Percentiles rank a stretch among this genome's conserved stretches.
phyloP scores from a whole-genome alignment of 1,139 yeast species.

The Geotrichum histeridarum region DNA sequence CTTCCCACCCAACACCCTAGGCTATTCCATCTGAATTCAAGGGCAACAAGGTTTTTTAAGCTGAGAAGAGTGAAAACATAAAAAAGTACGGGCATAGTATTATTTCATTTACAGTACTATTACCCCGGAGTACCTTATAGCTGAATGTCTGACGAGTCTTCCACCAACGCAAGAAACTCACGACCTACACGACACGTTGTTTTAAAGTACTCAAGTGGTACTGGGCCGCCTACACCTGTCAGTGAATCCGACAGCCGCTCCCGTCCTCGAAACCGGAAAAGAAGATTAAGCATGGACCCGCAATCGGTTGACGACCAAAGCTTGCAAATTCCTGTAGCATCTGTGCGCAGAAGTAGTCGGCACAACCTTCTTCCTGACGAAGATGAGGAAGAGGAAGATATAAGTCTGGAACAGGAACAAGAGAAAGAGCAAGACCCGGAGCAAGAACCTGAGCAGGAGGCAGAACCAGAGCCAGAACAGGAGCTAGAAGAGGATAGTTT shows the following conservation, averaged over 20 bases:
- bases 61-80: no score
- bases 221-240: background rate
- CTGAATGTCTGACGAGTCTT: no score
- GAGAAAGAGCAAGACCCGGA: background rate
- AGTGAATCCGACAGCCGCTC: background rate
- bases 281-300: slow-evolving; percentile 9
- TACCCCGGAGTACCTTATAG: no score
- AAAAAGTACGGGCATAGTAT: no score
- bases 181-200: slow-evolving; percentile 11
- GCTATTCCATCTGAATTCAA: no score
- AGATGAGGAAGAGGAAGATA: background rate
- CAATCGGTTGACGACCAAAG: slow-evolving; percentile 9
- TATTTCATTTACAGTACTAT: no score
- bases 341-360: slow-evolving; percentile 8
- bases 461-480: background rate
- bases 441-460: background rate
- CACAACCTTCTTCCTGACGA: slow-evolving; percentile 4
- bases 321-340: background rate
- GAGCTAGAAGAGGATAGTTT: background rate
- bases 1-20: background rate
- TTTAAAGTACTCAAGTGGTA: slow-evolving; percentile 2
- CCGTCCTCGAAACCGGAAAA: slow-evolving; percentile 6
- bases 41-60: background rate
- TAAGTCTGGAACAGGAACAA: background rate
- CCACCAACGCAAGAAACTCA: background rate